Evolutionary conservation across 1,284 basidiomycete species (phyloP).

Genomic region (Cerioporus squamosus): DNA sequence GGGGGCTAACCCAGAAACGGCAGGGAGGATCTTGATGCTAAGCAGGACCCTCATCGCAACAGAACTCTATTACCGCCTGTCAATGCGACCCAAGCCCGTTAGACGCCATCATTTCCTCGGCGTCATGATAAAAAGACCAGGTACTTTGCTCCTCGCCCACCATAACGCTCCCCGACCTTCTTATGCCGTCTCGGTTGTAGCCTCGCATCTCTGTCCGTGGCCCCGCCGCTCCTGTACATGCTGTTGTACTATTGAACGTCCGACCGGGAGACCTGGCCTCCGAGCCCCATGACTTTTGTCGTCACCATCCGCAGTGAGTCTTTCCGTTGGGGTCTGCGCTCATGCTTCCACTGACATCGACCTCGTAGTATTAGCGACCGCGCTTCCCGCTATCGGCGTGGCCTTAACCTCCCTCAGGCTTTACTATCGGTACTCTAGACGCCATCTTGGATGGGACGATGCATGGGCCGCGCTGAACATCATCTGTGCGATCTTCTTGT

Average conservation of each 20-base stretch:
- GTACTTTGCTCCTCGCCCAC: not conserved
- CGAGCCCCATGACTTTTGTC: slow-evolving; percentile 16
- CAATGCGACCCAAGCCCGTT: not conserved
- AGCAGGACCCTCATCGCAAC: not conserved
- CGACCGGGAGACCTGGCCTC: not conserved
- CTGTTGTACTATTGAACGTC: not conserved
- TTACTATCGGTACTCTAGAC: slow-evolving; percentile 24
- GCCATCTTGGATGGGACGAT: slow-evolving; percentile 35
- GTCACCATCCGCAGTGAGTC: slow-evolving; percentile 23
- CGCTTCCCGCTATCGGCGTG: slow-evolving; percentile 28
- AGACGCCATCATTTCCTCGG: slow-evolving; percentile 6
- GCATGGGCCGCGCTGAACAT: slow-evolving; percentile 33
- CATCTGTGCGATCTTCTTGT: slow-evolving; percentile 25
- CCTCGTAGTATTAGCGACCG: slow-evolving; percentile 27
- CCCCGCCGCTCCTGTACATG: slow-evolving; percentile 1
- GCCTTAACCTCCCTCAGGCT: slow-evolving; percentile 30
- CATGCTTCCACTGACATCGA: not conserved
- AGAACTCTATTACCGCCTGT: not conserved
- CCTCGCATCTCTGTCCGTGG: not conserved
- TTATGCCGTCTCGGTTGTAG: slow-evolving; percentile 5
- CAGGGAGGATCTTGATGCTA: too few species aligned
- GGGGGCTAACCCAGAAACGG: too few species aligned
- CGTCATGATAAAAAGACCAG: slow-evolving; percentile 2
- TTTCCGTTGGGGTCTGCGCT: not conserved
- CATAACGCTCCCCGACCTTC: not conserved